Evolutionary conservation across 2,329 filamentous ascomycete genomes (phyloP).

Genomic region (Hymenoscyphus linearis): DNA sequence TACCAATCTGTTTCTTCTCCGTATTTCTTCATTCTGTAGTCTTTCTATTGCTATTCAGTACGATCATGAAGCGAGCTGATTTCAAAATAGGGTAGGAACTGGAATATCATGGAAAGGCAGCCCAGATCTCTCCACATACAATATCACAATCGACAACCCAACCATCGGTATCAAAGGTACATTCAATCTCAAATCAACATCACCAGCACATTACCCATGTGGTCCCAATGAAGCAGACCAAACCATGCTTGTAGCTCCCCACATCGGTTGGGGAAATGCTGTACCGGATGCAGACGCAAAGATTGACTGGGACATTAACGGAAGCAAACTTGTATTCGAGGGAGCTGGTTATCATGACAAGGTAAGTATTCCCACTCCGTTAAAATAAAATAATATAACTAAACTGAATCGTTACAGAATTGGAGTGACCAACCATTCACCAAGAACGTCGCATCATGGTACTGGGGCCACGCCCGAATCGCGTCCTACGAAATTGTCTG

Average conservation of each 20-base stretch:
- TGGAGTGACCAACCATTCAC: constrained; percentile 37
- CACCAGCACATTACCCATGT: constrained; percentile 28
- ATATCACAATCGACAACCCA: constrained; percentile 11
- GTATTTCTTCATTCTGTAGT: too few relatives aligned
- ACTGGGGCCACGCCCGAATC: constrained; percentile 41
- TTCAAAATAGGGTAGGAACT: constrained; percentile 3
- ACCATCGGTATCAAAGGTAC: constrained; percentile 13
- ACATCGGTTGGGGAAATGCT: constrained; percentile 37
- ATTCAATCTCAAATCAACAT: constrained; percentile 10
- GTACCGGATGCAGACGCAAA: constrained; percentile 33
- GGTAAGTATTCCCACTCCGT: constrained; percentile 18
- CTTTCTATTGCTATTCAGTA: neutral
- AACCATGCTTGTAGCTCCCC: constrained; percentile 27
- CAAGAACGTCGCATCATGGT: constrained; percentile 33
- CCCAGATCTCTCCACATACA: constrained; percentile 13
- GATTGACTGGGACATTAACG: constrained; percentile 27
- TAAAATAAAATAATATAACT: neutral
- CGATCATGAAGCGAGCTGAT: neutral
- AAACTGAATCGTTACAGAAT: constrained; percentile 31
- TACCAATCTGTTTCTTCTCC: too few relatives aligned
- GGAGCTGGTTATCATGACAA: constrained; percentile 43
- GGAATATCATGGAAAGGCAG: constrained; percentile 14
- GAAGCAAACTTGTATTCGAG: constrained; percentile 31
- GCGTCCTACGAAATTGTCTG: constrained; percentile 41
- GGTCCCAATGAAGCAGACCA: constrained; percentile 16